Evolutionary conservation across 2,329 filamentous ascomycete species (phyloP).

Genomic region (Calycina herbarum): DNA sequence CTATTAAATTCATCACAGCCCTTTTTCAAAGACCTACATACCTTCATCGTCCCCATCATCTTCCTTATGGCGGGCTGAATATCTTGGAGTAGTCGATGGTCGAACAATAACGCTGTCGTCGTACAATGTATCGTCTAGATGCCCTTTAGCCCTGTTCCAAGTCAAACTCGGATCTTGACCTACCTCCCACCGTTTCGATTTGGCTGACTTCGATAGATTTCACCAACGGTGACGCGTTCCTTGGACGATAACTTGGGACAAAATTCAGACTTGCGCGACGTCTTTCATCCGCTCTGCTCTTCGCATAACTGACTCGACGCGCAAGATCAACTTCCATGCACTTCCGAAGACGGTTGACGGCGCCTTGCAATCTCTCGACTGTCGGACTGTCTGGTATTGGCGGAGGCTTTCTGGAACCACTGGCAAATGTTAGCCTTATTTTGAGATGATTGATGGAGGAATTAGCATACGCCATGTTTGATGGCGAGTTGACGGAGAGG

Average conservation of each 20-base stretch:
- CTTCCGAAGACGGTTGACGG: not conserved
- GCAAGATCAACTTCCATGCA: not conserved
- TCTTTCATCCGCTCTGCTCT: not conserved
- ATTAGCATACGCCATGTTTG: not conserved
- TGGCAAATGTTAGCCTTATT: not conserved
- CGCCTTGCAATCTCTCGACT: not conserved
- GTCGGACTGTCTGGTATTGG: not conserved
- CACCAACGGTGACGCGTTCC: not conserved
- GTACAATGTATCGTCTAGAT: not conserved
- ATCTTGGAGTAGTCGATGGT: not conserved
- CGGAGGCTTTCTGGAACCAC: conserved; percentile 4
- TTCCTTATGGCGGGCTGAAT: not conserved
- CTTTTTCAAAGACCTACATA: not conserved
- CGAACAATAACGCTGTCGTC: not conserved
- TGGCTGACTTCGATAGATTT: not conserved
- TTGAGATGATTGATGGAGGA: not conserved
- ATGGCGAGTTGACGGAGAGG: too few species aligned
- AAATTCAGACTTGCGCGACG: conserved; percentile 1
- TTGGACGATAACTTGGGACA: not conserved
- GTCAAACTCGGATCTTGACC: not conserved
- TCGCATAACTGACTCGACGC: not conserved
- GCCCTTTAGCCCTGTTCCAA: not conserved
- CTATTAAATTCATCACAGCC: not conserved
- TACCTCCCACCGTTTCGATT: not conserved
- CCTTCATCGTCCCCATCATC: not conserved